Evolutionary conservation across 257 asterid species (phyloP), one percentile per base, ranked within the genome.

Genomic region (Coffea eugenioides): DNA sequence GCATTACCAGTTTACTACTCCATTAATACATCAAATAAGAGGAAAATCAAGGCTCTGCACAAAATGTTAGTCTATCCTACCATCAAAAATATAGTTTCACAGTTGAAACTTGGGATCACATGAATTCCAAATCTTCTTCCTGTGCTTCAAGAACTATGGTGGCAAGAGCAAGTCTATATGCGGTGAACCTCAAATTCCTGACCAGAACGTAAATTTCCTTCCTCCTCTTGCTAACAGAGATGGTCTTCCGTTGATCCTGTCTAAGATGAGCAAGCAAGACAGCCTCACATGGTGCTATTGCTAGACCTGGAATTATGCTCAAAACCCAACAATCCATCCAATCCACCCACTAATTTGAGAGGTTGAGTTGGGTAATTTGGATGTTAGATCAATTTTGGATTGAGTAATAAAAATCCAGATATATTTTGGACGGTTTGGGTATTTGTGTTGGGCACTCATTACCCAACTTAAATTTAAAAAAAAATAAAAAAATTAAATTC

Each of bases 111-210:
- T 13, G 14, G 73, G 12, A 83, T 94, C 86, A 92, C 88, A 91
- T 85, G 86, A 78, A 88, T 64, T 83, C 84, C 71, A 83, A 62
- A 31, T 31, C 31, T 31, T 31, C 31, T 31, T 31, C 31, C 31
- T 31, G 31, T 31, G 31, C 31, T 31, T 95, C 99, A 8, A 95
- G 88, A 74, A 89, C 90, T 80, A 96, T 84, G 83, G 94, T 87
- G 13, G 97, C 97, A 74, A 87, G 91, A 80, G 95, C 99, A 85
- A 93, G 97, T 84, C 95, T 87, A 81, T 92, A 95, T 16, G 96
- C 88, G 11, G 97, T 93, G 71, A 97, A 93, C 84, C 97, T 90
- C 88, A 92, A 84, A 86, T 95, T 95, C 86, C 98, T 88, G 49
- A 92, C 99, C 74, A 92, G 86, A 45, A 95, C 97, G 83, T 88